Evolutionary conservation across 495 filamentous ascomycete genomes (phyloP).

Genomic region (Chaetomium tenue): DNA sequence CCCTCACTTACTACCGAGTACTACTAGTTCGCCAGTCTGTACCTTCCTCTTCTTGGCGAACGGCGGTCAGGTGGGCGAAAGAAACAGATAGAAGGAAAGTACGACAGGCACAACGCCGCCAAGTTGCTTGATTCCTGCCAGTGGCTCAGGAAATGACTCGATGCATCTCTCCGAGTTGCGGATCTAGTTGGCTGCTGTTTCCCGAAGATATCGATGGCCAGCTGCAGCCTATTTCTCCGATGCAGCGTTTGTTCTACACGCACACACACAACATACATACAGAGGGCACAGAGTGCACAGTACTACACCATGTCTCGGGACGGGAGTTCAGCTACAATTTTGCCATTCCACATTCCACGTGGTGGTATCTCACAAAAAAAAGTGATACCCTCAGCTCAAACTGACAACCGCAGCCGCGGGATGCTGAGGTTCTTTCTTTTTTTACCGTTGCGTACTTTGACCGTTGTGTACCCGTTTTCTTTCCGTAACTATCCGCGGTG

Average conservation of each 20-base stretch:
- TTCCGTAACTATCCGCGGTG: neutral
- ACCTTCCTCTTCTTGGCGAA: too few relatives aligned
- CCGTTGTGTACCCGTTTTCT: neutral
- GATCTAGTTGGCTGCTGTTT: neutral
- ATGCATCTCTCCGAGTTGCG: neutral
- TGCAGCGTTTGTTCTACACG: neutral
- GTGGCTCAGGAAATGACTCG: neutral
- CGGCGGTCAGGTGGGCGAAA: too few relatives aligned
- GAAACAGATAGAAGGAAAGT: neutral
- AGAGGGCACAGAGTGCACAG: too few relatives aligned
- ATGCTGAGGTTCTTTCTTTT: neutral
- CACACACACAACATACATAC: too few relatives aligned
- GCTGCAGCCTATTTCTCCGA: constrained; percentile 1
- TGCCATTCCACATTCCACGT: neutral
- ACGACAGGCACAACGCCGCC: neutral
- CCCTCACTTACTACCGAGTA: too few relatives aligned
- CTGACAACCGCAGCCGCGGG: neutral
- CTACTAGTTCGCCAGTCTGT: too few relatives aligned
- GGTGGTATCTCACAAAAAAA: neutral
- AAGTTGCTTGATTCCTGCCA: too few relatives aligned
- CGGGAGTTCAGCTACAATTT: neutral
- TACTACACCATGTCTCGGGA: neutral
- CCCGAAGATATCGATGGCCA: constrained; percentile 1
- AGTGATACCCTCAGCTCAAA: neutral
- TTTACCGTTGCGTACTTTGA: too few relatives aligned